Percentiles rank a stretch among this genome's conserved stretches.
These are phyloP conservation scores for Carex pumila DNA, from an alignment of 176 grass and related monocot species.

Conservation along the genomic window DNA sequence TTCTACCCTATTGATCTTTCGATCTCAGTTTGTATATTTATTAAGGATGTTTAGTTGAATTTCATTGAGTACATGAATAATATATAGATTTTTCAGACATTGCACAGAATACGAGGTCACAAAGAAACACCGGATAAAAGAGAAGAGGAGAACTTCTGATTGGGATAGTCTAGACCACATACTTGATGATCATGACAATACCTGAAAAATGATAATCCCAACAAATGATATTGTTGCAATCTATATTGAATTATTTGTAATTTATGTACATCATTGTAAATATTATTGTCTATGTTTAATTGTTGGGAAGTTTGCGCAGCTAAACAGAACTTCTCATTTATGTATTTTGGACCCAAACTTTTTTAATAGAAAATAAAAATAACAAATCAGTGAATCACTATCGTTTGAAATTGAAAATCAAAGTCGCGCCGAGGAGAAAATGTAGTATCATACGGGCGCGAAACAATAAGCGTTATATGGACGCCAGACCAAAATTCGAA, in stretches of 20 bases:
- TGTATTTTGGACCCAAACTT: neutral
- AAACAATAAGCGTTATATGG: too few relatives aligned
- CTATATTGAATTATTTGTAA: neutral
- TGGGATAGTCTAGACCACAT: neutral
- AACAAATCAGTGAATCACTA: too few relatives aligned
- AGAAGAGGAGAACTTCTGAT: neutral
- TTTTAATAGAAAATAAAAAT: too few relatives aligned
- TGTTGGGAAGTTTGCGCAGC: neutral
- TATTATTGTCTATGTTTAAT: neutral
- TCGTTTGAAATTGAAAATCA: too few relatives aligned
- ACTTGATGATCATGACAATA: neutral
- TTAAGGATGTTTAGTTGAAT: neutral
- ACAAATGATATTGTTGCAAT: too few relatives aligned
- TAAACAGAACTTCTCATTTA: neutral
- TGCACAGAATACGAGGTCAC: conserved; percentile 3
- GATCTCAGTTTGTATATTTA: neutral
- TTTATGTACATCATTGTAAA: neutral
- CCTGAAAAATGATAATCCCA: too few relatives aligned
- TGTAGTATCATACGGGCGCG: too few relatives aligned
- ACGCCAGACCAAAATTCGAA: too few relatives aligned
- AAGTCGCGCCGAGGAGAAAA: too few relatives aligned
- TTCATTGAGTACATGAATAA: neutral
- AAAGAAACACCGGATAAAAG: neutral
- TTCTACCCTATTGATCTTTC: neutral
- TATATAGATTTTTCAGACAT: conserved; percentile 10